Percentiles rank a stretch among this genome's conserved stretches.
Evolutionary conservation across 2,329 filamentous ascomycete genomes (phyloP).

Genomic region (Bisporella sp.): DNA sequence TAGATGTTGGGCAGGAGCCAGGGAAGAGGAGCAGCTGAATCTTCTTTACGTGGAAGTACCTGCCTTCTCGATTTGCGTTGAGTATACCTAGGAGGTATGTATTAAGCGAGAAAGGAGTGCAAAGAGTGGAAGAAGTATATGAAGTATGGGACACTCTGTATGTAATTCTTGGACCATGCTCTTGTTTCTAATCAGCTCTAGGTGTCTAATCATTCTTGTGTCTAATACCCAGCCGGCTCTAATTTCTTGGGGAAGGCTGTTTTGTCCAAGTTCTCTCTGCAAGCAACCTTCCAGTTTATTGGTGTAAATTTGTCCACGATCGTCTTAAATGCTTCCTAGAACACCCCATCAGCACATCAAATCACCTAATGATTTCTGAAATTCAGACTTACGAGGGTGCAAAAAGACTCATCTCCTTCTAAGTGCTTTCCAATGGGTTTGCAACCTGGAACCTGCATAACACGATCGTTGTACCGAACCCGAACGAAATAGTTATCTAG

Average conservation of each 20-base stretch:
- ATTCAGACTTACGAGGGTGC: slow-evolving; percentile 63
- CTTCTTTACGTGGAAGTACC: no score
- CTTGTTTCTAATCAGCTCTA: not conserved
- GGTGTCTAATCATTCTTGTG: not conserved
- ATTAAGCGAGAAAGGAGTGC: not conserved
- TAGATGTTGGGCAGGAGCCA: no score
- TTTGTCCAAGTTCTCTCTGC: slow-evolving; percentile 46
- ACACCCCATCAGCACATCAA: not conserved
- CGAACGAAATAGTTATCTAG: slow-evolving; percentile 80
- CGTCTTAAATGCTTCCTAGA: slow-evolving; percentile 77
- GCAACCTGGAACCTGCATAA: slow-evolving; percentile 79
- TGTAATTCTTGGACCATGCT: not conserved
- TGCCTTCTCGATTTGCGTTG: no score
- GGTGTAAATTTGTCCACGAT: slow-evolving; percentile 91
- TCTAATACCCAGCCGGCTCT: slow-evolving; percentile 27
- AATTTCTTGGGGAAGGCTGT: slow-evolving; percentile 23
- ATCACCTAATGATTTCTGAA: not conserved
- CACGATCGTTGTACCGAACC: slow-evolving; percentile 81
- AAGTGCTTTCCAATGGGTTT: slow-evolving; percentile 71
- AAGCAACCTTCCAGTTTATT: slow-evolving; percentile 64
- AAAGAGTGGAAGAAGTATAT: not conserved
- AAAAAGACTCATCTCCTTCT: slow-evolving; percentile 80
- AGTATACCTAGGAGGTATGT: no score
- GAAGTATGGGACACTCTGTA: not conserved
- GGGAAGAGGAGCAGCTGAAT: no score